Evolutionary conservation across 2,329 filamentous ascomycete genomes (phyloP).

Genomic region (Pezicula carpinea): DNA sequence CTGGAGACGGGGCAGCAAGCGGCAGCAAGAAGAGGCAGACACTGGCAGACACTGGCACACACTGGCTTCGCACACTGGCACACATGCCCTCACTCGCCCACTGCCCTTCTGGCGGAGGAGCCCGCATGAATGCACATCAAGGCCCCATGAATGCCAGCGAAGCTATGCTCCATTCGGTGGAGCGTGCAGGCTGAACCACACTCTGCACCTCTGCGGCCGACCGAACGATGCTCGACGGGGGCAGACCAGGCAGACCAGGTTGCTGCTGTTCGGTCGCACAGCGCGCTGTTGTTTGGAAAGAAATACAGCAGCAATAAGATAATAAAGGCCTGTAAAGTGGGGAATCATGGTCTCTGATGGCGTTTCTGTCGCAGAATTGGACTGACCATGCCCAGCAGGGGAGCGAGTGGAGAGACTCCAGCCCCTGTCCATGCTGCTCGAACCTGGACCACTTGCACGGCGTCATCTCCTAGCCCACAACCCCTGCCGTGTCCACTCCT

Average conservation of each 20-base stretch:
- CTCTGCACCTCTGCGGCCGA: too few relatives aligned
- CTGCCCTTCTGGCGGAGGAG: too few relatives aligned
- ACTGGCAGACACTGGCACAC: too few relatives aligned
- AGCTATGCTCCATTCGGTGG: not conserved
- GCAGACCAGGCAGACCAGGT: not conserved
- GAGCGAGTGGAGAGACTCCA: not conserved
- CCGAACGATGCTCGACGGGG: too few relatives aligned
- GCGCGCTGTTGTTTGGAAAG: not conserved
- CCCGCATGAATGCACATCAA: too few relatives aligned
- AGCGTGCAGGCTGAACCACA: not conserved
- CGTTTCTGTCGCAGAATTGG: conserved; percentile 1
- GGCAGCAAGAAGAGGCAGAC: too few relatives aligned
- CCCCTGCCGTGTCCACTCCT: too few relatives aligned
- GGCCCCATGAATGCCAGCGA: not conserved
- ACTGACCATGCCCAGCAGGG: not conserved
- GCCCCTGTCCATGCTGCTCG: too few relatives aligned
- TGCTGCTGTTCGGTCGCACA: not conserved
- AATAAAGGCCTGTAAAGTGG: not conserved
- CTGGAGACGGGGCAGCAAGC: too few relatives aligned
- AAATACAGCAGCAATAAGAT: too few relatives aligned
- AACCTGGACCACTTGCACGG: not conserved
- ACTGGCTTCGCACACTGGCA: too few relatives aligned
- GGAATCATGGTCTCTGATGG: not conserved
- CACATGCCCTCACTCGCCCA: too few relatives aligned
- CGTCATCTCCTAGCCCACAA: conserved; percentile 1